A percentile compares a stretch with the other conserved stretches of the same genome.
These are phyloP conservation scores for Prunus fruticosa DNA, from an alignment of 306 rosid genomes.

Conservation along the genomic window DNA sequence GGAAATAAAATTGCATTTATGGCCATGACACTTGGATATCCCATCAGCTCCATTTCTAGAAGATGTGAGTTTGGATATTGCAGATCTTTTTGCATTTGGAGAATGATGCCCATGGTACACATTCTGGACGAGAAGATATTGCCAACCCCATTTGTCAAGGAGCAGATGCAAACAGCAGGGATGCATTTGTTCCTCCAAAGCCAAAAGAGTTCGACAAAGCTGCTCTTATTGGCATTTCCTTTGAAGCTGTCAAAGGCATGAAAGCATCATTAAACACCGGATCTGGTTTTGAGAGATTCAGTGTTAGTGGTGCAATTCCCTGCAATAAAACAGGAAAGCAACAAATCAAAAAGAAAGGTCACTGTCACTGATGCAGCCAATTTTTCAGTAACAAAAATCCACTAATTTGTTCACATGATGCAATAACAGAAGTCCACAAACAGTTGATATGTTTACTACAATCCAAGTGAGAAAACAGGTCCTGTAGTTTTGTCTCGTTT, in stretches of 20 bases:
- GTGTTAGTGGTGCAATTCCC: constrained; percentile 92
- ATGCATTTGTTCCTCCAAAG: constrained; percentile 95
- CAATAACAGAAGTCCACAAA: no score
- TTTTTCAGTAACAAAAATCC: not conserved
- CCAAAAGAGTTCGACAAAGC: constrained; percentile 94
- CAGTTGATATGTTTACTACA: not conserved
- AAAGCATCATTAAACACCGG: constrained; percentile 58
- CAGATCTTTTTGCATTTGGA: not conserved
- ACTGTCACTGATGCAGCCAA: not conserved
- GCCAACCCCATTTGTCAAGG: constrained; percentile 24
- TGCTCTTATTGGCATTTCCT: constrained; percentile 61
- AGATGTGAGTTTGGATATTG: not conserved
- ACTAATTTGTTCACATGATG: not conserved
- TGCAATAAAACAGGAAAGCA: constrained; percentile 34
- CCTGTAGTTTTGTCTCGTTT: not conserved
- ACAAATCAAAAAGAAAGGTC: not conserved
- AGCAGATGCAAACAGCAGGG: constrained; percentile 63
- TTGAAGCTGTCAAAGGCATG: constrained; percentile 64
- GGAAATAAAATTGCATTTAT: not conserved
- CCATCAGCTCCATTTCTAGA: not conserved
- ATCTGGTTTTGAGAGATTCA: constrained; percentile 82
- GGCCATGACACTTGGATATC: not conserved
- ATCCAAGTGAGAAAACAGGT: not conserved
- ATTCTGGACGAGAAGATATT: not conserved
- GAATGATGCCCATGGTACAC: not conserved